Evolutionary conservation across 768 basidiomycete species (phyloP).

Genomic region (Ephemerocybe angulata): DNA sequence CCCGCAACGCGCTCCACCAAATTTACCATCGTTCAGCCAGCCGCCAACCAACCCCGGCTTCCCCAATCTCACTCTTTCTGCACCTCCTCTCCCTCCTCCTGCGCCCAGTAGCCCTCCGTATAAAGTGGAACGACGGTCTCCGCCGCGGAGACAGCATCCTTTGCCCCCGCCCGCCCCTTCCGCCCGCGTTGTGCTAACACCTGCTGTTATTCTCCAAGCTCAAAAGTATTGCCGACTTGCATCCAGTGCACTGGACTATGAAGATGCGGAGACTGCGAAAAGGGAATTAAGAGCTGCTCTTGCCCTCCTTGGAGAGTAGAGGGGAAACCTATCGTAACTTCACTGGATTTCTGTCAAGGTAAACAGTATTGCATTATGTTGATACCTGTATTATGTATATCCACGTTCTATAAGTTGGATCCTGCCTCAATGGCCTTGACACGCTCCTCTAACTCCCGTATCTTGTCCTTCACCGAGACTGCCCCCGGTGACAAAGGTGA

Average conservation of each 20-base stretch:
- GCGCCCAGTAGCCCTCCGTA: not conserved
- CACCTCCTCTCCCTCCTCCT: conserved; percentile 14
- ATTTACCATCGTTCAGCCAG: conserved; percentile 4
- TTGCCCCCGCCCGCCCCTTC: conserved; percentile 20
- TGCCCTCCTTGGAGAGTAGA: conserved; percentile 49
- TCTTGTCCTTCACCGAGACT: conserved; percentile 39
- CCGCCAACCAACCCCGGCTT: not conserved
- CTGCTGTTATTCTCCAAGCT: conserved; percentile 61
- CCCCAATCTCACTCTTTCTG: conserved; percentile 9
- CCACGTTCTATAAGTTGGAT: no score
- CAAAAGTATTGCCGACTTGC: conserved; percentile 95
- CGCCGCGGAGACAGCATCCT: conserved; percentile 4
- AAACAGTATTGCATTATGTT: conserved; percentile 1
- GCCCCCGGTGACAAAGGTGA: conserved; percentile 1
- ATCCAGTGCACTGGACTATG: conserved; percentile 93
- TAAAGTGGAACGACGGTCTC: not conserved
- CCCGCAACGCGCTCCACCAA: conserved; percentile 10
- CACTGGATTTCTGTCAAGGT: not conserved
- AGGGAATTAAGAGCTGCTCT: conserved; percentile 80
- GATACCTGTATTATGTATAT: not conserved
- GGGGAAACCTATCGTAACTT: conserved; percentile 16
- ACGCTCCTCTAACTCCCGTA: conserved; percentile 37
- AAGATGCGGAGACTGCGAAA: conserved; percentile 83
- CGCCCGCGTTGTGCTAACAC: conserved; percentile 50
- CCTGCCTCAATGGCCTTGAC: conserved; percentile 14